Evolutionary conservation across 2,329 filamentous ascomycete genomes (phyloP).

Genomic region (Xylariaceae sp.): DNA sequence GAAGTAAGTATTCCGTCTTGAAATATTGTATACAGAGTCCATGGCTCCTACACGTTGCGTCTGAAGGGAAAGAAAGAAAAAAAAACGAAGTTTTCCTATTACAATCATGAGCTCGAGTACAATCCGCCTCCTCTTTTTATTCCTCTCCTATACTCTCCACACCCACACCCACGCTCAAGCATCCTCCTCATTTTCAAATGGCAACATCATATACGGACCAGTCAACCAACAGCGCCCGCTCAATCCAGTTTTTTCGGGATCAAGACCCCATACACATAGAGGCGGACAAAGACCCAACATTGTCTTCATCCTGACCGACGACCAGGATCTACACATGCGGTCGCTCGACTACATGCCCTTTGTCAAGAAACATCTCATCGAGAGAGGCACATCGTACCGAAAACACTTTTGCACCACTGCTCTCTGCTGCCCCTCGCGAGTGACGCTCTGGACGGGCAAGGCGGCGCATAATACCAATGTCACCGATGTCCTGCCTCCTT

Average conservation of each 20-base stretch:
- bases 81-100: no score
- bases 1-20: no score
- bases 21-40: no score
- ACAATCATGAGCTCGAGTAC: no score
- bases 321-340: slow-evolving; percentile 58
- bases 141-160: no score
- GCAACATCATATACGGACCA: slow-evolving; percentile 12
- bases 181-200: no score
- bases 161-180: not conserved
- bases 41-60: no score
- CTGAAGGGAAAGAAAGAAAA: no score
- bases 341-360: slow-evolving; percentile 57
- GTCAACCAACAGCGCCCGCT: slow-evolving; percentile 6
- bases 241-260: no score
- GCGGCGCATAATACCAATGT: slow-evolving; percentile 68
- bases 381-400: slow-evolving; percentile 53
- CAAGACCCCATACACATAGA: no score
- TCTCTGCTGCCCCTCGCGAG: slow-evolving; percentile 62
- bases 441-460: slow-evolving; percentile 60
- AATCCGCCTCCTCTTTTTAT: no score
- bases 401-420: slow-evolving; percentile 63
- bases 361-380: slow-evolving; percentile 49
- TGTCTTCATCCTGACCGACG: slow-evolving; percentile 63
- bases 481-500: slow-evolving; percentile 50
- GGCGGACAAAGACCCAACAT: slow-evolving; percentile 56